Evolutionary conservation across 2,329 filamentous ascomycete genomes (phyloP).

Genomic region (Fusarium nelsonii): DNA sequence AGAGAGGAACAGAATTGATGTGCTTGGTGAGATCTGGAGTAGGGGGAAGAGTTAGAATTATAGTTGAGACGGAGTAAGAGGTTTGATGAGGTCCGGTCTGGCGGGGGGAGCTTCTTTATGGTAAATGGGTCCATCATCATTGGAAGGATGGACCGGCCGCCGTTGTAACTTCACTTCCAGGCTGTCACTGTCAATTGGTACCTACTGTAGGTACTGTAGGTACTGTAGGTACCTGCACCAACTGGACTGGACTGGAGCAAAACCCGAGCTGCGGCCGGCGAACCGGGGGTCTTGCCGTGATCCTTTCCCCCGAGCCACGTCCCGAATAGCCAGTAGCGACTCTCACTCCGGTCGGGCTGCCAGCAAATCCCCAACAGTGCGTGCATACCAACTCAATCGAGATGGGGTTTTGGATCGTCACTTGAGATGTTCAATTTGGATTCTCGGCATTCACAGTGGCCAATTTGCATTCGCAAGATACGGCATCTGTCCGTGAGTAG

Average conservation of each 20-base stretch:
- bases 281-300: conserved; percentile 48
- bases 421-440: conserved; percentile 16
- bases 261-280: conserved; percentile 44
- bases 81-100: conserved; percentile 44
- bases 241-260: conserved; percentile 15
- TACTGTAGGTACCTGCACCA: conserved; percentile 42
- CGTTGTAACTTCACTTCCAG: conserved; percentile 25
- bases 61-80: conserved; percentile 35
- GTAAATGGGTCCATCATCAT: conserved; percentile 43
- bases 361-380: conserved; percentile 7
- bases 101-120: conserved; percentile 49
- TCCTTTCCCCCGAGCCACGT: conserved; percentile 50
- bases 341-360: conserved; percentile 22
- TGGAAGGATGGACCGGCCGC: conserved; percentile 29
- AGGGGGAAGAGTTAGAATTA: conserved; percentile 27
- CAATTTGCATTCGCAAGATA: conserved; percentile 8
- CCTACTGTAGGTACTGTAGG: conserved; percentile 25
- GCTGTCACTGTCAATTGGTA: conserved; percentile 41
- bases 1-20: conserved; percentile 15
- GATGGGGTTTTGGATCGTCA: conserved; percentile 29
- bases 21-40: conserved; percentile 15
- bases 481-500: conserved; percentile 16
- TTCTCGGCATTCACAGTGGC: conserved; percentile 33
- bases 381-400: conserved; percentile 1
- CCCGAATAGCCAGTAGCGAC: conserved; percentile 42